Percentiles rank a stretch among this genome's conserved stretches.
phyloP scores from a whole-genome alignment of 2,329 filamentous ascomycete genomes.

The Apiospora rasikravindrae region DNA sequence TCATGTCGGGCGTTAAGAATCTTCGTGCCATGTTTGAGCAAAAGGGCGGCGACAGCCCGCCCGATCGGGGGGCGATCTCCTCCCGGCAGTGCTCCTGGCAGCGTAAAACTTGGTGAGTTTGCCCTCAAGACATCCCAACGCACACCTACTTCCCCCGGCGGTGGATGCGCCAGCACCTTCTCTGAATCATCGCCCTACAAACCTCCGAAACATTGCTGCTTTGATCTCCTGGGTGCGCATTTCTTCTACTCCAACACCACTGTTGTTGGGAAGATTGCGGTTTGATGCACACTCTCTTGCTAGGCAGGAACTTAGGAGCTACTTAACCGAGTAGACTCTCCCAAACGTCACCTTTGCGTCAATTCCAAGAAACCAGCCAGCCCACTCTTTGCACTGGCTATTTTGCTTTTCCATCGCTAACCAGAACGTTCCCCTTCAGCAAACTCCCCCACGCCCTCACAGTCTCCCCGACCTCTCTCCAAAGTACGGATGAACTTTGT shows the following conservation, averaged over 20 bases:
- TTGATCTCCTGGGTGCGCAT: not conserved
- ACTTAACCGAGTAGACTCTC: constrained; percentile 1
- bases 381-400: no score
- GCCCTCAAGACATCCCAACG: constrained; percentile 24
- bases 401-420: constrained; percentile 32
- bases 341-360: not conserved
- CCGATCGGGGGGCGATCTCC: constrained; percentile 72
- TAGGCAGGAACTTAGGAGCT: not conserved
- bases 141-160: not conserved
- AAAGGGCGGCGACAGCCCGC: constrained; percentile 67
- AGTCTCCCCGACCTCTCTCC: constrained; percentile 70
- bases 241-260: not conserved
- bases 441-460: constrained; percentile 42
- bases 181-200: constrained; percentile 1
- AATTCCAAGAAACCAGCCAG: not conserved
- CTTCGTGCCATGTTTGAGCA: constrained; percentile 82
- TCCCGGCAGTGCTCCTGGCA: constrained; percentile 34
- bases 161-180: constrained; percentile 1
- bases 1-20: constrained; percentile 73
- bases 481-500: constrained; percentile 79
- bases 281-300: not conserved
- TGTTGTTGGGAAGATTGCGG: not conserved
- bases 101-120: constrained; percentile 43
- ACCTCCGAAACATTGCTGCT: constrained; percentile 13
- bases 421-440: constrained; percentile 39